Conservation (phyloP, 2,329 filamentous ascomycete species). For the Colletotrichum sidae region DNA sequence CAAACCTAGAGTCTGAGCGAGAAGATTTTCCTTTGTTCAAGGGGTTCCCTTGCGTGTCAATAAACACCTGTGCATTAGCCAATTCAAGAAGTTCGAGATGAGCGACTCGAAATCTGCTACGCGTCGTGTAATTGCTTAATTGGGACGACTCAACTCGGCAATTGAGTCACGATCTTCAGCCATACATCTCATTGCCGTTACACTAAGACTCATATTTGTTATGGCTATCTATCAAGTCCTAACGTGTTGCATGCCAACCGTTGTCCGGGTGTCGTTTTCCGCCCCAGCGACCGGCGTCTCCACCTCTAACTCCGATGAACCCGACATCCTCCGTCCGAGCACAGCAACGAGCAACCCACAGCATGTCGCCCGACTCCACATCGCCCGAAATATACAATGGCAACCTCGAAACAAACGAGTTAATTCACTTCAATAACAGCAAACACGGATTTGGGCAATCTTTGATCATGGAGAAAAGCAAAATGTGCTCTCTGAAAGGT, state of each 20-base stretch:
- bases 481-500: not conserved
- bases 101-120: slow-evolving; percentile 17
- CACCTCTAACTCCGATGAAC: slow-evolving; percentile 23
- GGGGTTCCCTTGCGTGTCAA: slow-evolving; percentile 59
- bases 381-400: not conserved
- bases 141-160: slow-evolving; percentile 15
- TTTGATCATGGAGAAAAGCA: not conserved
- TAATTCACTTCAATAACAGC: not conserved
- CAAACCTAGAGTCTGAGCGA: slow-evolving; percentile 41
- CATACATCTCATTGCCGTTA: not conserved
- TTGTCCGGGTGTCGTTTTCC: slow-evolving; percentile 8
- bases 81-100: slow-evolving; percentile 51
- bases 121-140: slow-evolving; percentile 32
- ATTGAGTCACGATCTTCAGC: slow-evolving; percentile 4
- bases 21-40: slow-evolving; percentile 63
- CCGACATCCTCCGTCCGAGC: slow-evolving; percentile 31
- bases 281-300: slow-evolving; percentile 7
- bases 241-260: slow-evolving; percentile 19
- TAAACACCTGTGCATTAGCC: slow-evolving; percentile 73
- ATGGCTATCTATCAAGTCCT: slow-evolving; percentile 4
- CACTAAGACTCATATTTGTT: not conserved
- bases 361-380: not conserved
- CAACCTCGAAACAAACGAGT: not conserved
- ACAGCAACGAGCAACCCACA: slow-evolving; percentile 13
- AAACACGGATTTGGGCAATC: too few species aligned